These are phyloP conservation scores for Platismatia glauca DNA, from an alignment of 495 filamentous ascomycete genomes.

Conservation along the genomic window DNA sequence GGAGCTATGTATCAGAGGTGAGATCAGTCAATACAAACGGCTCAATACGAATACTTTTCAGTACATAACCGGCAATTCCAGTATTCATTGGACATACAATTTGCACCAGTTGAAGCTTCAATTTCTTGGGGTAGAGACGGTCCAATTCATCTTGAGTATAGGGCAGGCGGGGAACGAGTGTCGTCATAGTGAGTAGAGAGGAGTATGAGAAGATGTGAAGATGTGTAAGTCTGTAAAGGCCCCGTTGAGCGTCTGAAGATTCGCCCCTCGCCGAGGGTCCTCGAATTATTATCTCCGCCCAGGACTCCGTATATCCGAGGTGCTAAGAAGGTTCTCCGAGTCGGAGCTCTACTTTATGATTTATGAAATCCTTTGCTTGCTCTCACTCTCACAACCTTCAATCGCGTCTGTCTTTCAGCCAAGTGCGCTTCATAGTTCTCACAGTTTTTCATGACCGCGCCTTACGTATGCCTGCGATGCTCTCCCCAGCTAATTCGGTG, in stretches of 20 bases:
- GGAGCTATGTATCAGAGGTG: constrained; percentile 39
- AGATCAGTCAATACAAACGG: background rate
- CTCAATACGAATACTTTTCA: background rate
- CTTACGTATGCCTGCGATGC: constrained; percentile 17
- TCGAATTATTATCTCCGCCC: background rate
- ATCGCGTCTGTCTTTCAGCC: background rate
- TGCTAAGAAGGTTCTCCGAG: no score
- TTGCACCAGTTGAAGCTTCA: constrained; percentile 85
- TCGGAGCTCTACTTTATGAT: background rate
- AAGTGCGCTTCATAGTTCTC: background rate
- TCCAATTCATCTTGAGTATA: constrained; percentile 76
- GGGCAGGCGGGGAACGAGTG: constrained; percentile 59
- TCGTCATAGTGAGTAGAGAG: constrained; percentile 53
- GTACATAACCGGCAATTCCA: background rate
- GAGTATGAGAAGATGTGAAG: background rate
- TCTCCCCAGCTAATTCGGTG: constrained; percentile 10
- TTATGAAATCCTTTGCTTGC: background rate
- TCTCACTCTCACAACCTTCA: no score
- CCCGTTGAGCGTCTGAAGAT: background rate
- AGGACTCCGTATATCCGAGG: background rate
- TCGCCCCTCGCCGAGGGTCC: background rate
- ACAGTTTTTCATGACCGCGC: constrained; percentile 10
- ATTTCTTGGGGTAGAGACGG: constrained; percentile 65
- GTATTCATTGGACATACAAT: constrained; percentile 44
- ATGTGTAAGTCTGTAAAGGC: background rate